Conservation (phyloP, 176 grass and related monocot genomes). For the Otatea glauca region DNA sequence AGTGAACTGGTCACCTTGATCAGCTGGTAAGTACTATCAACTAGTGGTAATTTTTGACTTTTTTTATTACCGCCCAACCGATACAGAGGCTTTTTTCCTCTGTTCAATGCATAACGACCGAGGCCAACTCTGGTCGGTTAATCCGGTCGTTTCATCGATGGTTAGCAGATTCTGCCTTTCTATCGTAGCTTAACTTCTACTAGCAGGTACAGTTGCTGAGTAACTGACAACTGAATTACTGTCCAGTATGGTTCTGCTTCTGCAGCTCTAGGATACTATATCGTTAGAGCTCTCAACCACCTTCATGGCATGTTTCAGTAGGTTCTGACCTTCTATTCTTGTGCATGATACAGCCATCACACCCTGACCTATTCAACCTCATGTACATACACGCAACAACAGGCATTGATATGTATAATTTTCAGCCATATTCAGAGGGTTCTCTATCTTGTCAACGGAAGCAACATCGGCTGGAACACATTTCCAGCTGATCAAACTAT, state of each 20-base stretch:
- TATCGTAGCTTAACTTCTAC: no score
- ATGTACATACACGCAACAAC: constrained; percentile 21
- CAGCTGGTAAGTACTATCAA: neutral
- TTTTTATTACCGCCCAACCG: no score
- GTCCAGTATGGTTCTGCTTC: neutral
- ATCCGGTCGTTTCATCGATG: no score
- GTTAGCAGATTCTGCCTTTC: neutral
- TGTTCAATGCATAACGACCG: no score
- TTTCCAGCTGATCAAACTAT: constrained; percentile 29
- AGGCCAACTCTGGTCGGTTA: no score
- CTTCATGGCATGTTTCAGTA: neutral
- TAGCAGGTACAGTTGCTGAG: neutral
- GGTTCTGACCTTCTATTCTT: neutral
- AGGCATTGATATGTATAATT: neutral
- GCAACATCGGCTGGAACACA: neutral
- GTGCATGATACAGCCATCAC: neutral
- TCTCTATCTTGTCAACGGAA: constrained; percentile 16
- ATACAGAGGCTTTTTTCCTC: no score
- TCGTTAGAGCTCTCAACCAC: no score
- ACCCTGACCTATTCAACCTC: neutral
- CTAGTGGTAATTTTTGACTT: neutral
- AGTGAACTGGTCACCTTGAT: no score
- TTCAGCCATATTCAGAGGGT: neutral
- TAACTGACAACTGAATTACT: neutral
- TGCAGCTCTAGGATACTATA: no score